Percentiles rank a stretch among this genome's conserved stretches.
Conservation (phyloP, 2,329 filamentous ascomycete genomes). For the Graphiopsis chlorocephala region DNA sequence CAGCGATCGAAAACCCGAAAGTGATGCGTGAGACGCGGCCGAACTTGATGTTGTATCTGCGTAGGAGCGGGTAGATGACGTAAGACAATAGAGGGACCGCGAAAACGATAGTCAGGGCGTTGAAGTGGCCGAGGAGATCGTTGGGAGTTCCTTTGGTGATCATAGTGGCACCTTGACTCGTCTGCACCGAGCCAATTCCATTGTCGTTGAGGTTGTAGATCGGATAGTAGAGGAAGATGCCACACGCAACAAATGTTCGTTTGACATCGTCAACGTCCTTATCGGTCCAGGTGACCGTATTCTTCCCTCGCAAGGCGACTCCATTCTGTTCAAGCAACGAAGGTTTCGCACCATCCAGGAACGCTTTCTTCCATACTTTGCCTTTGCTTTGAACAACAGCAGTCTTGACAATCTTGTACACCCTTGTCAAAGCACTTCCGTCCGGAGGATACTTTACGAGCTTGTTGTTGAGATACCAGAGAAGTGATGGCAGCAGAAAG, state of each 20-base stretch:
- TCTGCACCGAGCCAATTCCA: neutral
- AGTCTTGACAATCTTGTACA: slow-evolving; percentile 23
- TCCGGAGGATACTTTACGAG: slow-evolving; percentile 25
- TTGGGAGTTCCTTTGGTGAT: slow-evolving; percentile 40
- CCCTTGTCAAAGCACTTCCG: slow-evolving; percentile 23
- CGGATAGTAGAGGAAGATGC: slow-evolving; percentile 57
- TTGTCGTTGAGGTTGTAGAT: slow-evolving; percentile 32
- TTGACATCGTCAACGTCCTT: slow-evolving; percentile 67
- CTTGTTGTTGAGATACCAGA: slow-evolving; percentile 26
- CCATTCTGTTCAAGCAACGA: slow-evolving; percentile 15
- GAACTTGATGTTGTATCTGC: slow-evolving; percentile 38
- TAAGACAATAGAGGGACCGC: slow-evolving; percentile 43
- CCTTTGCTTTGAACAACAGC: slow-evolving; percentile 26
- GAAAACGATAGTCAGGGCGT: slow-evolving; percentile 44
- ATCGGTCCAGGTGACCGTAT: slow-evolving; percentile 56
- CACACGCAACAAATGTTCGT: slow-evolving; percentile 44
- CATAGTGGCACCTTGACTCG: slow-evolving; percentile 21
- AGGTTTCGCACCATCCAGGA: slow-evolving; percentile 25
- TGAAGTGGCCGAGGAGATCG: slow-evolving; percentile 42
- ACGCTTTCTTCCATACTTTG: slow-evolving; percentile 24
- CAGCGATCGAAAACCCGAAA: slow-evolving; percentile 50
- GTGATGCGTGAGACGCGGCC: slow-evolving; percentile 50
- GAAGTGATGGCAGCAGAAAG: slow-evolving; percentile 40
- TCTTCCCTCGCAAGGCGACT: neutral
- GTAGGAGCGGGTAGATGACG: slow-evolving; percentile 43